Evolutionary conservation across 768 basidiomycete species (phyloP).

Genomic region (Solioccasus polychromus): DNA sequence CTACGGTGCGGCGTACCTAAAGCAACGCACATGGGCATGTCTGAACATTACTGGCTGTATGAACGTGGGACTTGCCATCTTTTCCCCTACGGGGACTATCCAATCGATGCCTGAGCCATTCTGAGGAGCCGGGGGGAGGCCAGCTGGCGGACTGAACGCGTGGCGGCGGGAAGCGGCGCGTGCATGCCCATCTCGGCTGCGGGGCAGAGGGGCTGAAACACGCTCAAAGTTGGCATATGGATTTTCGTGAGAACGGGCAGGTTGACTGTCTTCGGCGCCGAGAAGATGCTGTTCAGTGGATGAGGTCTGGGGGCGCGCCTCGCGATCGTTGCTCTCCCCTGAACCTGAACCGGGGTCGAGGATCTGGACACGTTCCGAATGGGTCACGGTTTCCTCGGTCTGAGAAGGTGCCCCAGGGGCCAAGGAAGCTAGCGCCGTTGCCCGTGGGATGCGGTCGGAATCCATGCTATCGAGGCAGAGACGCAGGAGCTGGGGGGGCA

Average conservation of each 20-base stretch:
- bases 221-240: slow-evolving; percentile 10
- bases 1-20: slow-evolving; percentile 38
- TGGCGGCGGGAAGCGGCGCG: slow-evolving; percentile 14
- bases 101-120: slow-evolving; percentile 18
- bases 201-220: slow-evolving; percentile 1
- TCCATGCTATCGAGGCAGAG: slow-evolving; percentile 21
- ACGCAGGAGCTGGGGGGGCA: too few species aligned
- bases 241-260: not conserved
- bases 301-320: not conserved
- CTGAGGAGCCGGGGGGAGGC: not conserved
- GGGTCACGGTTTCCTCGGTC: not conserved
- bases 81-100: slow-evolving; percentile 27
- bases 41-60: too few species aligned
- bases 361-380: slow-evolving; percentile 6
- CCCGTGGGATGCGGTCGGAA: not conserved
- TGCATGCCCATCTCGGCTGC: slow-evolving; percentile 15
- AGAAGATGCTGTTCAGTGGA: slow-evolving; percentile 12
- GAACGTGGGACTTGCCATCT: too few species aligned
- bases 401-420: not conserved
- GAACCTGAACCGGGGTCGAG: not conserved
- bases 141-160: not conserved
- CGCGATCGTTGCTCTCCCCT: not conserved
- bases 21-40: not conserved
- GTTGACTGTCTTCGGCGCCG: slow-evolving; percentile 1
- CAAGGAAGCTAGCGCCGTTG: too few species aligned